Percentiles rank a stretch among this genome's conserved stretches.
These are phyloP conservation scores for Firmiana major DNA, from an alignment of 345 rosid genomes.

Conservation along the genomic window DNA sequence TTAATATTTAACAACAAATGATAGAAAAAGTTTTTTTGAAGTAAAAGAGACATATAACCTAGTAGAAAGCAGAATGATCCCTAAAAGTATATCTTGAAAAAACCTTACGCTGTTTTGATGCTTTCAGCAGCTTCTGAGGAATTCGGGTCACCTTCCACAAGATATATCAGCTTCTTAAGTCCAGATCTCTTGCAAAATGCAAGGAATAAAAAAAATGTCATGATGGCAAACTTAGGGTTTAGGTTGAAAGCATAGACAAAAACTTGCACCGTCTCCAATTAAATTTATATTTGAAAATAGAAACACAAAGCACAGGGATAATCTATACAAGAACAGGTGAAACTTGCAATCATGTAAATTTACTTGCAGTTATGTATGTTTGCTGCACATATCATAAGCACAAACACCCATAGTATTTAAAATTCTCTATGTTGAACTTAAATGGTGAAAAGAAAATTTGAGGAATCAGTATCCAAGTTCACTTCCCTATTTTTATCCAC, in stretches of 20 bases:
- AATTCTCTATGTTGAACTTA: too few species aligned
- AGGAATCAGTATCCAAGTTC: too few species aligned
- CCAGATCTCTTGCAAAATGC: constrained; percentile 61
- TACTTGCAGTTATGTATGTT: too few species aligned
- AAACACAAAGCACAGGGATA: too few species aligned
- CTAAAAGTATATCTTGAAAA: not conserved
- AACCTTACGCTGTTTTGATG: constrained; percentile 79
- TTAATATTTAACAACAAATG: not conserved
- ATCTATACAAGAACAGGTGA: too few species aligned
- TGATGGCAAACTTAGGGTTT: not conserved
- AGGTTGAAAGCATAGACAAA: constrained; percentile 8
- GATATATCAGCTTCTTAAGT: constrained; percentile 78
- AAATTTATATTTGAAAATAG: too few species aligned
- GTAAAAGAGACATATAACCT: not conserved
- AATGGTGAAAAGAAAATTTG: too few species aligned
- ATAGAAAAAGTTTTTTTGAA: not conserved
- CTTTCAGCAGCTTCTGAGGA: constrained; percentile 79
- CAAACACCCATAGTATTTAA: too few species aligned
- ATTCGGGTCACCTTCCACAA: constrained; percentile 91
- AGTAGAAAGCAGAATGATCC: not conserved
- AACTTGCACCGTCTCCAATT: not conserved
- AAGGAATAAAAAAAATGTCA: not conserved
- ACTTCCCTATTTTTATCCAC: too few species aligned
- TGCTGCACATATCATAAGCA: too few species aligned
- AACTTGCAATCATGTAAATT: too few species aligned